Conservation (phyloP, 441 rosid genomes). For the Pelargonium fulgidum region DNA sequence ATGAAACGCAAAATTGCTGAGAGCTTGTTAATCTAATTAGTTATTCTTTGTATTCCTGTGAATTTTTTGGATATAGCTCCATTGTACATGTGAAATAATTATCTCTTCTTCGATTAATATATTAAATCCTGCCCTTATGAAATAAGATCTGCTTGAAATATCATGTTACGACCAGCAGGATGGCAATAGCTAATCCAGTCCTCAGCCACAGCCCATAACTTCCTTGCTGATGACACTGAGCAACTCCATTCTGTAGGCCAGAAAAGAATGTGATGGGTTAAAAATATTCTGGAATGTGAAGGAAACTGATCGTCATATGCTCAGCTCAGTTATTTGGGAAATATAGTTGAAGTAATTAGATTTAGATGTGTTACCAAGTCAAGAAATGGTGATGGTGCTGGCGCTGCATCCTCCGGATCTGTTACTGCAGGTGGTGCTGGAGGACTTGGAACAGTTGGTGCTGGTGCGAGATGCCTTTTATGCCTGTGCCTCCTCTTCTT, state of each 20-base stretch:
- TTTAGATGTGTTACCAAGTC: conserved; percentile 34
- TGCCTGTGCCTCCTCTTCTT: conserved; percentile 60
- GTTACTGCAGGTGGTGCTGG: conserved; percentile 71
- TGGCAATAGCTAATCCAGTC: conserved; percentile 38
- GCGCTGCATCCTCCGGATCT: conserved; percentile 52
- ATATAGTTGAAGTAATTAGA: not conserved
- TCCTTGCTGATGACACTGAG: conserved; percentile 36
- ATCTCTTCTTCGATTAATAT: not conserved
- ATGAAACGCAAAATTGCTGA: not conserved
- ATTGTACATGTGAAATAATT: not conserved
- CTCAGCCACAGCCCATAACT: conserved; percentile 40
- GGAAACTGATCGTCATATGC: not conserved
- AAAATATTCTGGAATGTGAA: not conserved
- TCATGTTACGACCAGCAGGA: conserved; percentile 40
- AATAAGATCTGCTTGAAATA: not conserved
- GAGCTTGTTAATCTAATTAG: not conserved
- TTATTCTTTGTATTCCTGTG: not conserved
- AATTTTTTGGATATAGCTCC: not conserved
- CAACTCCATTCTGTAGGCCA: conserved; percentile 57
- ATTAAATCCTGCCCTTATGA: not conserved
- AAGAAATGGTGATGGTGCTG: conserved; percentile 78
- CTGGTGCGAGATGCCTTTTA: conserved; percentile 55
- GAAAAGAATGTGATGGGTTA: conserved; percentile 11
- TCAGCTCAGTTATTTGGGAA: conserved; percentile 9
- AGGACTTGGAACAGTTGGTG: conserved; percentile 67